Percentiles rank a stretch among this genome's conserved stretches.
These are phyloP conservation scores for Verticillium nonalfalfae DNA, from an alignment of 2,329 filamentous ascomycete genomes.

Conservation along the genomic window DNA sequence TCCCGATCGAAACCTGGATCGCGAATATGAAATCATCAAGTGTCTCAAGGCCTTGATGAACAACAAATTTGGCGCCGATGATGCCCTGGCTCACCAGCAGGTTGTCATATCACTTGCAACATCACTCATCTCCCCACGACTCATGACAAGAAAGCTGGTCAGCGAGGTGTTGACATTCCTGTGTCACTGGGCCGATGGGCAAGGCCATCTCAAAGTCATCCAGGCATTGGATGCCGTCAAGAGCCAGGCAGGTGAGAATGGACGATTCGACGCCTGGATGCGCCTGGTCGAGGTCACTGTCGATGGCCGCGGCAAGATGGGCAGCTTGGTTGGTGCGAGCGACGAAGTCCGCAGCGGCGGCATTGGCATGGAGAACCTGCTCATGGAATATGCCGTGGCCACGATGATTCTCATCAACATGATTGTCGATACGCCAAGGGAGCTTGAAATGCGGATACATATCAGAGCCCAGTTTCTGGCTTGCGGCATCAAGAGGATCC, in stretches of 20 bases:
- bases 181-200: slow-evolving; percentile 85
- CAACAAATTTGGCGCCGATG: slow-evolving; percentile 97
- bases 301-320: slow-evolving; percentile 97
- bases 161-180: slow-evolving; percentile 95
- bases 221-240: slow-evolving; percentile 92
- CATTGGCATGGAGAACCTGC: slow-evolving; percentile 95
- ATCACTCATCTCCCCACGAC: slow-evolving; percentile 78
- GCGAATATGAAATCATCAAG: slow-evolving; percentile 96
- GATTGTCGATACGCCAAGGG: slow-evolving; percentile 84
- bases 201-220: slow-evolving; percentile 89
- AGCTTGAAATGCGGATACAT: slow-evolving; percentile 87
- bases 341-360: slow-evolving; percentile 94
- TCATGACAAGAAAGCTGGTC: slow-evolving; percentile 89
- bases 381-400: slow-evolving; percentile 98
- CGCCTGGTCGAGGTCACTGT: slow-evolving; percentile 95
- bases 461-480: slow-evolving; percentile 93
- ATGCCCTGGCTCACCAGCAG: slow-evolving; percentile 84
- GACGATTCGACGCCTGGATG: slow-evolving; percentile 98
- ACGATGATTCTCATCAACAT: slow-evolving; percentile 95
- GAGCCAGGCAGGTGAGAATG: slow-evolving; percentile 80
- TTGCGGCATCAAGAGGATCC: slow-evolving; percentile 88
- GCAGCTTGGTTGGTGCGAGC: slow-evolving; percentile 90
- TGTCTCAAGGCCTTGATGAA: slow-evolving; percentile 97
- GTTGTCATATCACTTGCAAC: slow-evolving; percentile 83
- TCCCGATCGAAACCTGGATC: slow-evolving; percentile 72